Base-by-base conservation (phyloP, 169 alveolate genomes). In the Cryptosporidium andersoni region DNA sequence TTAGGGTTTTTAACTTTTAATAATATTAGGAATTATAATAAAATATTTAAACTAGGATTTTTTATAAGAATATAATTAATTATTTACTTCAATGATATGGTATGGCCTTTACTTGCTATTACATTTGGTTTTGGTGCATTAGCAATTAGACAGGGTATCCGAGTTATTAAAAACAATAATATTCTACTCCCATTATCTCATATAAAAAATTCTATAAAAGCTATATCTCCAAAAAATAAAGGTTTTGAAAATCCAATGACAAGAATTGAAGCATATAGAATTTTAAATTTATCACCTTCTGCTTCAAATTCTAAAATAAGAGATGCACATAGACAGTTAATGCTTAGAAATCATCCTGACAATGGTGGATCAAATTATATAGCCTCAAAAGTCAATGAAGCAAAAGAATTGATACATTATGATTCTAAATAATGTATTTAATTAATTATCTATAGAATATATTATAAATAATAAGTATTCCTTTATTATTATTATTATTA, bases 301-400 rank as follows among this genome's bases (percentile, higher is more conserved):
- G 56, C 85, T 25, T 74, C 85, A 8, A 40, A 47, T 3, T 47
- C 85, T 1, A 74, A 60, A 25, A 60, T 74, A 2, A 74, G 85
- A 34, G 85, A 74, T 34, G 56, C 85, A 42, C 95, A 94, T 80
- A 90, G 93, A 55, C 96, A 94, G 88, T 91, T 94, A 62, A 94
- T 94, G 97, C 85, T 94, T 82, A 68, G 94, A 63, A 94, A 94
- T 67, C 97, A 94, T 62, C 97, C 97, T 36, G 97, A 94, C 63
- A 94, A 94, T 60, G 97, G 97, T 56, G 97, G 96, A 85, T 94
- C 97, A 4, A 94, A 96, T 6, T 94, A 94, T 56, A 81, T 94
- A 42, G 97, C 97, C 9, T 92, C 97, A n/a, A 94, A 94, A 51
- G 97, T 94, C 37, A 94, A 94, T 66, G 97, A 94, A 62, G 97